Conservation (phyloP, 257 asterid species). For the Gentiana straminea region DNA sequence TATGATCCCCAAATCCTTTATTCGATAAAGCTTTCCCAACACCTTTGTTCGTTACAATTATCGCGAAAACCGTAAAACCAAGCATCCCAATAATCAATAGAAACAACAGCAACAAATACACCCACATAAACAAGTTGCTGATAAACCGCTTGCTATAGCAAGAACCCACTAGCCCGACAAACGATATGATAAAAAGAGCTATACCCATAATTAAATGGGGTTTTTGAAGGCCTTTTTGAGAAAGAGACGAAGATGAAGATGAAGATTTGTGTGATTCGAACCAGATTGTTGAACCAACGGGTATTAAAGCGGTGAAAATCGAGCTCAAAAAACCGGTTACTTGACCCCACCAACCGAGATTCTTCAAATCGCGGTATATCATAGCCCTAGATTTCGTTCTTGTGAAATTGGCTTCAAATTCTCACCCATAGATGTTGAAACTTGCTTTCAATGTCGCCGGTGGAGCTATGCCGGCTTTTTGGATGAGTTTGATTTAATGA, state of each 20-base stretch:
- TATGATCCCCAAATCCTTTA: not conserved
- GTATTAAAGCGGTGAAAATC: constrained; percentile 1
- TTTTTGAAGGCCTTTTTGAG: constrained; percentile 30
- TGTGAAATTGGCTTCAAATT: too few species aligned
- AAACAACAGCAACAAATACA: constrained; percentile 27
- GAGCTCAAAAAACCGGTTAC: too few species aligned
- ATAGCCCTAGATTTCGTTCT: too few species aligned
- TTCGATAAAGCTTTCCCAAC: constrained; percentile 21
- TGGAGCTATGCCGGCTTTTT: too few species aligned
- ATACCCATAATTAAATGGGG: constrained; percentile 42
- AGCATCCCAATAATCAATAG: constrained; percentile 30
- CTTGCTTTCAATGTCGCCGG: too few species aligned
- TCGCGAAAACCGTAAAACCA: constrained; percentile 33
- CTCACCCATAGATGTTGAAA: too few species aligned
- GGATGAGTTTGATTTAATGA: too few species aligned
- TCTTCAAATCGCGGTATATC: too few species aligned
- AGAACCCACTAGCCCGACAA: constrained; percentile 40
- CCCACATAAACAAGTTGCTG: constrained; percentile 20
- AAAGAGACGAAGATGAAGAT: constrained; percentile 10
- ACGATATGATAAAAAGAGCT: constrained; percentile 29
- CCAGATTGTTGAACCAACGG: constrained; percentile 38
- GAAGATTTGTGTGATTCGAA: constrained; percentile 15
- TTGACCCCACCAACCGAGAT: too few species aligned
- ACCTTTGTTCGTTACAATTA: constrained; percentile 39
- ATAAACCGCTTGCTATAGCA: constrained; percentile 22